Evolutionary conservation across 768 basidiomycete genomes (phyloP).

Genomic region (Leucocoprinus sp.): DNA sequence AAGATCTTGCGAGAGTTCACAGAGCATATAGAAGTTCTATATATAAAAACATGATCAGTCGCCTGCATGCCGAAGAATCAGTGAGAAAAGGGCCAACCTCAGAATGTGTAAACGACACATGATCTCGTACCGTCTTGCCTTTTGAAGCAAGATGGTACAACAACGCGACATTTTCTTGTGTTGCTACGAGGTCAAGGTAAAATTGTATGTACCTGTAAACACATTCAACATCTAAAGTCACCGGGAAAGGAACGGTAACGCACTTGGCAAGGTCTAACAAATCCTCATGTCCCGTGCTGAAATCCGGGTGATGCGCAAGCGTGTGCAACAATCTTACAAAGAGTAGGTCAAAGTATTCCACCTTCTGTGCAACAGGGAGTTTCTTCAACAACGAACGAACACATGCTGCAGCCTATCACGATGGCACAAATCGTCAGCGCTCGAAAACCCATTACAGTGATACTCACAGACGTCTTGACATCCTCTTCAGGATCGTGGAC

Average conservation of each 20-base stretch:
- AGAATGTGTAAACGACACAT: slow-evolving; percentile 55
- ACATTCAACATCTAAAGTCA: background rate
- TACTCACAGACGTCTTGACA: slow-evolving; percentile 54
- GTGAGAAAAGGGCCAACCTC: slow-evolving; percentile 40
- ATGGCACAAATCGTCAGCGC: background rate
- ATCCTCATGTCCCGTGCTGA: slow-evolving; percentile 56
- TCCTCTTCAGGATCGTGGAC: slow-evolving; percentile 89
- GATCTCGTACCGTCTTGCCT: slow-evolving; percentile 82
- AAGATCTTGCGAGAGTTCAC: slow-evolving; percentile 84
- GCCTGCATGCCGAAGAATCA: too few relatives aligned
- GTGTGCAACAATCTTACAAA: slow-evolving; percentile 84
- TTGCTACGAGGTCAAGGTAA: slow-evolving; percentile 72
- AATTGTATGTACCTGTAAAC: slow-evolving; percentile 74
- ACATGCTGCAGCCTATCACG: slow-evolving; percentile 47
- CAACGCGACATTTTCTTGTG: slow-evolving; percentile 75
- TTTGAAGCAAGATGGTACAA: slow-evolving; percentile 77
- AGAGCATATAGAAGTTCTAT: slow-evolving; percentile 81
- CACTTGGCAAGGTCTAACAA: slow-evolving; percentile 78
- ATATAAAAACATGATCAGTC: background rate
- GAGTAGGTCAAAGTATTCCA: slow-evolving; percentile 70
- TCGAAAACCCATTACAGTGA: background rate
- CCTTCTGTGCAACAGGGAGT: slow-evolving; percentile 43
- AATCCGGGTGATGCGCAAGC: slow-evolving; percentile 94
- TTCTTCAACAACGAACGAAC: slow-evolving; percentile 39
- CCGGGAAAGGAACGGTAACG: slow-evolving; percentile 16